These are phyloP conservation scores for Phallus indusiatus DNA, from an alignment of 768 basidiomycete genomes.

Conservation along the genomic window DNA sequence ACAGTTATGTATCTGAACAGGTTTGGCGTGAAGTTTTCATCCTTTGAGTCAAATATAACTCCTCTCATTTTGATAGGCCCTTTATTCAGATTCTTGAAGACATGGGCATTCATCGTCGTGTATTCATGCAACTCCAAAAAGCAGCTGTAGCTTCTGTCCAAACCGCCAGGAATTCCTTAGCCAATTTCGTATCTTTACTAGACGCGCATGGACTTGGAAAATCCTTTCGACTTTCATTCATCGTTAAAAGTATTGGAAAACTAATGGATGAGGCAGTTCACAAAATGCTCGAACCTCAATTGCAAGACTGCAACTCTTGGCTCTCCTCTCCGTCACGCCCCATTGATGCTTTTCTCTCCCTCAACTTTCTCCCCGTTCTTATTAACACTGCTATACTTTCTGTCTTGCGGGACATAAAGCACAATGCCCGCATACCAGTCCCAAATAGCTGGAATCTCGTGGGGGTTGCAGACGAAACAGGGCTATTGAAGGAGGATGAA, in stretches of 20 bases:
- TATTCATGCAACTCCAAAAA: conserved; percentile 56
- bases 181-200: conserved; percentile 40
- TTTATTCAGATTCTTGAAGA: conserved; percentile 75
- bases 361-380: conserved; percentile 42
- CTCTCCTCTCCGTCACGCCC: neutral
- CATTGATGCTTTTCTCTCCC: neutral
- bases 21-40: conserved; percentile 27
- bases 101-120: conserved; percentile 47
- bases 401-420: conserved; percentile 65
- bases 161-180: conserved; percentile 50
- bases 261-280: neutral
- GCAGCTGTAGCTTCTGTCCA: conserved; percentile 44
- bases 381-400: conserved; percentile 55
- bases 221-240: conserved; percentile 38
- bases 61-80: conserved; percentile 32
- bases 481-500: conserved; percentile 44
- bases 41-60: neutral
- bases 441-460: conserved; percentile 61
- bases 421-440: conserved; percentile 63
- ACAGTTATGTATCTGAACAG: conserved; percentile 63
- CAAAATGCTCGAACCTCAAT: neutral
- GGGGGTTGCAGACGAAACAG: conserved; percentile 75
- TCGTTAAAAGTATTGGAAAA: conserved; percentile 32
- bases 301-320: neutral
- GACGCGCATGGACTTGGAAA: conserved; percentile 35